Conservation (phyloP, 805 yeast species). For the Diddensiella santjacobensis region DNA sequence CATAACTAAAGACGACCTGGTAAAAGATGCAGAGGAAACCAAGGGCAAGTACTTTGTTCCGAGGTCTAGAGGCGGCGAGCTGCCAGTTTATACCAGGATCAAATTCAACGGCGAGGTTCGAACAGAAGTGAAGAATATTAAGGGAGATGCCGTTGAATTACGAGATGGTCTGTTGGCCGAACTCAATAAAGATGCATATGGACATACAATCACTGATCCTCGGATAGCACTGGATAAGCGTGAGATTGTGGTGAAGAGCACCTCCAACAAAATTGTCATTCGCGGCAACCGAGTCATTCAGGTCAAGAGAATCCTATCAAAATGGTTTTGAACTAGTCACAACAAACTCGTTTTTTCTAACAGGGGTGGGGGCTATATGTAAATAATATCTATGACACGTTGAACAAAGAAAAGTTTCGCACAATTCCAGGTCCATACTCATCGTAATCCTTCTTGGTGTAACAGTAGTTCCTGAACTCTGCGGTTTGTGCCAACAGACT, state of each 20-base stretch:
- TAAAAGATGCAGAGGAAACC: neutral
- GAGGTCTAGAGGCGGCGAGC: conserved; percentile 44
- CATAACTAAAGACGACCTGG: neutral
- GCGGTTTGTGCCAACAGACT: conserved; percentile 94
- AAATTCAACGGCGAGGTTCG: conserved; percentile 58
- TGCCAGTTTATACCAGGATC: conserved; percentile 76
- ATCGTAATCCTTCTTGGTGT: conserved; percentile 95
- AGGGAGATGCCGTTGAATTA: conserved; percentile 63
- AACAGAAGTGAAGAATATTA: conserved; percentile 69
- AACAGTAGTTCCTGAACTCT: conserved; percentile 93
- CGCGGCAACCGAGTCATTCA: conserved; percentile 43
- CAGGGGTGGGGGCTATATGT: too few relatives aligned
- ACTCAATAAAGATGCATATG: conserved; percentile 32
- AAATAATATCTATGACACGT: conserved; percentile 53
- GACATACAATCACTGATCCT: conserved; percentile 1
- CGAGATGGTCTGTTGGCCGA: conserved; percentile 58
- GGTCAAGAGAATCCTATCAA: conserved; percentile 36
- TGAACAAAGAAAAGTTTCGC: conserved; percentile 91
- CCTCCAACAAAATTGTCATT: conserved; percentile 51
- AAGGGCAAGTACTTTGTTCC: conserved; percentile 14
- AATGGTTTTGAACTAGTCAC: conserved; percentile 13
- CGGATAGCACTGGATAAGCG: conserved; percentile 36
- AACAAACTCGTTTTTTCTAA: too few relatives aligned
- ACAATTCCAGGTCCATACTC: conserved; percentile 98
- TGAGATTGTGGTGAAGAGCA: conserved; percentile 46